These are phyloP conservation scores for Ceratonia siliqua DNA, from an alignment of 306 rosid genomes.

Conservation along the genomic window DNA sequence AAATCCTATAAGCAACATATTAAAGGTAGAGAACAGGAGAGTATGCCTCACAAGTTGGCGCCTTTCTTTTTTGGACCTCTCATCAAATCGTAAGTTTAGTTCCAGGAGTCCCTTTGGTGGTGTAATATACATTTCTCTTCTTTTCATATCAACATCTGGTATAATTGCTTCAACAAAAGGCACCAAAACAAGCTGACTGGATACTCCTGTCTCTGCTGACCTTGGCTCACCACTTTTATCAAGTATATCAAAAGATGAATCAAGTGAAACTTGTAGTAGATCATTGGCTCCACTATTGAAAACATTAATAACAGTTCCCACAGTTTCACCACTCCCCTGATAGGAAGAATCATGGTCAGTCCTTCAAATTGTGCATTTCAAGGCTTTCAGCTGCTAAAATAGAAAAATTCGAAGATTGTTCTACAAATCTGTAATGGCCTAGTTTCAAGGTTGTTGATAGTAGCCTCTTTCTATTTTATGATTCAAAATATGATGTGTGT, in stretches of 20 bases:
- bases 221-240: conserved; percentile 61
- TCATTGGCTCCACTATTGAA: conserved; percentile 80
- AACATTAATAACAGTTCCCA: conserved; percentile 76
- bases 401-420: conserved; percentile 19
- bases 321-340: conserved; percentile 74
- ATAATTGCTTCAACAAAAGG: conserved; percentile 97
- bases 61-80: conserved; percentile 91
- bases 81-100: conserved; percentile 74
- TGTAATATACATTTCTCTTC: conserved; percentile 75
- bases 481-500: neutral
- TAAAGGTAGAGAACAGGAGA: conserved; percentile 42
- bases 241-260: conserved; percentile 60
- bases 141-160: conserved; percentile 74
- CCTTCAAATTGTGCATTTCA: conserved; percentile 30
- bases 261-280: conserved; percentile 74
- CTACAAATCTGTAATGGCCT: conserved; percentile 7
- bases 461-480: neutral
- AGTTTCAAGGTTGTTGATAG: conserved; percentile 8
- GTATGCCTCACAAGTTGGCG: conserved; percentile 93
- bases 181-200: conserved; percentile 73
- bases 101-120: conserved; percentile 98
- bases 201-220: conserved; percentile 49
- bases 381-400: conserved; percentile 14
- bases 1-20: conserved; percentile 29
- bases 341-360: conserved; percentile 37